Evolutionary conservation across 1,139 yeast genomes (phyloP).

Genomic region (Lodderomyces theae): DNA sequence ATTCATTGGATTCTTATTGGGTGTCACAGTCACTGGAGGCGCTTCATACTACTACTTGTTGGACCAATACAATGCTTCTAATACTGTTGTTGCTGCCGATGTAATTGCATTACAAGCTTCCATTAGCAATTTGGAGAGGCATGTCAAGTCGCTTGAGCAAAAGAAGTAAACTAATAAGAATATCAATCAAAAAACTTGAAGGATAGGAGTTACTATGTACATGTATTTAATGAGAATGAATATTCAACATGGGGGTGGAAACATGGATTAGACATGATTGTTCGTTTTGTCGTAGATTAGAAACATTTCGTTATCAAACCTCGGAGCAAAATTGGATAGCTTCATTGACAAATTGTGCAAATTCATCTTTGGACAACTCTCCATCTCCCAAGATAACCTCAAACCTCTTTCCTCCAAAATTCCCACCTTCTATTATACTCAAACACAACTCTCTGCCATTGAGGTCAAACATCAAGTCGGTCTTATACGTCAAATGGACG

Average conservation of each 20-base stretch:
- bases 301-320: constrained; percentile 6
- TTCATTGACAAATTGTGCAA: constrained; percentile 29
- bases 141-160: constrained; percentile 54
- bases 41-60: constrained; percentile 75
- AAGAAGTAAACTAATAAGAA: constrained; percentile 25
- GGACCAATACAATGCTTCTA: constrained; percentile 74
- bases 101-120: constrained; percentile 69
- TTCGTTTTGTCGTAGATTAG: no score
- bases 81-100: constrained; percentile 70
- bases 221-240: neutral
- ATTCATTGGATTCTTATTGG: constrained; percentile 71
- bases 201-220: no score
- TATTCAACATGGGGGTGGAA: neutral
- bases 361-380: constrained; percentile 24
- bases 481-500: constrained; percentile 39
- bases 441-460: constrained; percentile 39
- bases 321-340: constrained; percentile 23
- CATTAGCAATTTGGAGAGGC: constrained; percentile 64
- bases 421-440: constrained; percentile 55
- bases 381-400: constrained; percentile 40
- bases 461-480: constrained; percentile 43
- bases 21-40: constrained; percentile 71
- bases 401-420: constrained; percentile 49
- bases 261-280: no score
- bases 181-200: no score